Conservation (phyloP, 2,329 filamentous ascomycete genomes). For the Fusarium sp. region DNA sequence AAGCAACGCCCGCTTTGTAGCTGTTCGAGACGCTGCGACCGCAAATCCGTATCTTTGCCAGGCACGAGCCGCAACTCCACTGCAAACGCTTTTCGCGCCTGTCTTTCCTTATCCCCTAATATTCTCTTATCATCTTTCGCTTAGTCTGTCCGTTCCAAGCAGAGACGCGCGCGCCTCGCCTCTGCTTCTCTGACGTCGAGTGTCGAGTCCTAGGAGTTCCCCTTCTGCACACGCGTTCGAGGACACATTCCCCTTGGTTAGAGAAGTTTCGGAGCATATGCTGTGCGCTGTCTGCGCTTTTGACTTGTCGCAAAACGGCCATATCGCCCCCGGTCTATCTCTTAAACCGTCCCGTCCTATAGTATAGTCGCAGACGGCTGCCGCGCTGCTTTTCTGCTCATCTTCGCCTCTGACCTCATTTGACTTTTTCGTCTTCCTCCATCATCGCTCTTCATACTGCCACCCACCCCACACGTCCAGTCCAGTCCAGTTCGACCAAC, state of each 20-base stretch:
- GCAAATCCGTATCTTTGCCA: conserved; percentile 41
- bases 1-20: conserved; percentile 49
- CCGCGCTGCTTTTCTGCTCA: conserved; percentile 44
- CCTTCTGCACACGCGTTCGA: conserved; percentile 19
- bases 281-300: conserved; percentile 37
- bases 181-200: conserved; percentile 30
- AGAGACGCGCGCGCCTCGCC: conserved; percentile 26
- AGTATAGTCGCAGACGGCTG: conserved; percentile 44
- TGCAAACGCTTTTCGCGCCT: conserved; percentile 33
- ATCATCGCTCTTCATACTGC: conserved; percentile 46
- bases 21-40: conserved; percentile 39
- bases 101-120: conserved; percentile 35
- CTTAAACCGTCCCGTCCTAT: conserved; percentile 42
- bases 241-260: conserved; percentile 17
- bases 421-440: conserved; percentile 52
- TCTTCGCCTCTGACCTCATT: conserved; percentile 60
- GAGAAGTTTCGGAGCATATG: conserved; percentile 29
- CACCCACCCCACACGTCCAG: conserved; percentile 51
- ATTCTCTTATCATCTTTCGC: conserved; percentile 28
- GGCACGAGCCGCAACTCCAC: conserved; percentile 48
- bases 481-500: conserved; percentile 42
- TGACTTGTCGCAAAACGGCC: conserved; percentile 43
- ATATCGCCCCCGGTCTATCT: conserved; percentile 43
- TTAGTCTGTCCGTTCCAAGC: conserved; percentile 26
- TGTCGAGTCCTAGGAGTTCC: conserved; percentile 30